Evolutionary conservation across 306 rosid species (phyloP).

Genomic region (Pueraria montana): DNA sequence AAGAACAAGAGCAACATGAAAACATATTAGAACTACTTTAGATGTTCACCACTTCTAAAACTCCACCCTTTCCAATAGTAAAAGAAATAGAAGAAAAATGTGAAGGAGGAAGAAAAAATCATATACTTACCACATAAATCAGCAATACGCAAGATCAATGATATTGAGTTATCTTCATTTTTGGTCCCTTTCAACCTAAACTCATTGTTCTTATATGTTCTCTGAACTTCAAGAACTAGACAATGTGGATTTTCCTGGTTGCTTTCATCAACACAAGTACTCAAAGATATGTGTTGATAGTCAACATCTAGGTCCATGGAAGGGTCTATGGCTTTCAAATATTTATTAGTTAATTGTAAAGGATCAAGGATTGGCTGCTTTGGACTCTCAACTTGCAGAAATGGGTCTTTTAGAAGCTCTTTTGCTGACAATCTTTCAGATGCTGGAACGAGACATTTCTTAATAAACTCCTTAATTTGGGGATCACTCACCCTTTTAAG

Average conservation of each 20-base stretch:
- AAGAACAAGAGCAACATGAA: not conserved
- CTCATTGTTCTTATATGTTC: constrained; percentile 60
- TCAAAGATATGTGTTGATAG: constrained; percentile 54
- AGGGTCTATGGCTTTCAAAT: constrained; percentile 42
- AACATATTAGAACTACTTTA: not conserved
- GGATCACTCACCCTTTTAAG: constrained; percentile 71
- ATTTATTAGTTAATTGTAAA: constrained; percentile 51
- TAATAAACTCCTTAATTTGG: constrained; percentile 67
- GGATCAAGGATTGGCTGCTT: constrained; percentile 58
- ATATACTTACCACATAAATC: constrained; percentile 58
- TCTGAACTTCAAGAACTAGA: constrained; percentile 63
- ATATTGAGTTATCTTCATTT: constrained; percentile 62
- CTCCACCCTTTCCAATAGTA: not conserved
- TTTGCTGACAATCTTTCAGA: constrained; percentile 75
- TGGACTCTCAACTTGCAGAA: constrained; percentile 68
- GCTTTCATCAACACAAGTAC: constrained; percentile 63
- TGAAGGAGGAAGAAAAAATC: not conserved
- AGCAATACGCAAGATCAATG: constrained; percentile 74
- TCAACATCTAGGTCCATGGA: constrained; percentile 77
- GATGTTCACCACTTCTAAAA: not conserved
- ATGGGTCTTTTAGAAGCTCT: constrained; percentile 78
- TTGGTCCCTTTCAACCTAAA: constrained; percentile 71
- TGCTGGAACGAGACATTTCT: constrained; percentile 77
- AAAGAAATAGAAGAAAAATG: not conserved
- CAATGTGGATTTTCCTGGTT: constrained; percentile 54